Evolutionary conservation across 129 eudicot genomes (phyloP), one percentile per base, ranked within the genome.

Genomic region (Pseudognaphalium luteoalbum): DNA sequence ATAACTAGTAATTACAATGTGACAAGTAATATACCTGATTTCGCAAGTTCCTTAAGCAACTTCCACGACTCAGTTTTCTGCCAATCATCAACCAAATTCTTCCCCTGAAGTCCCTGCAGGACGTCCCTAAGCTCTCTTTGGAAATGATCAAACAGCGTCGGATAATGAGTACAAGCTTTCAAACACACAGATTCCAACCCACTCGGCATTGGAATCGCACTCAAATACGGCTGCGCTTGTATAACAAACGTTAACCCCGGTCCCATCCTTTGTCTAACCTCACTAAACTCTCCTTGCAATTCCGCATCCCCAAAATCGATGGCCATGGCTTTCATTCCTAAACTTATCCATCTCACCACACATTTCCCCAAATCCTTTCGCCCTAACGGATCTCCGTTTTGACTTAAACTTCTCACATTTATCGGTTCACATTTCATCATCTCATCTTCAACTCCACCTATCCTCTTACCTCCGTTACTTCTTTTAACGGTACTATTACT

Each of bases 271-370:
- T 88, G 95, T 51, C 74, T 77, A 16, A 93, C 39, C 82, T 93
- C 98, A 1, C 77, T 3, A 62, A 93, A 93, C 72, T 93, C 98
- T 10, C 95, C 98, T 51, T 86, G 88, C 82, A 85, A 22, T 84
- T 93, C 98, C 0, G 98, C 89, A 5, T 22, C 56, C 1, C 85
- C 92, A 30, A 88, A 88, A 60, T 93, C 97, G n/a, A 83, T 62
- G 6, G 98, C 98, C 98, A 93, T 88, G 0, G 97, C 92, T 70
- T 81, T 93, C 98, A 93, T 93, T 3, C 98, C 98, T 51, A 85
- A 94, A 58, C 82, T 74, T 57, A 93, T 69, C 98, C 98, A 93
- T 57, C 68, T 86, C 17, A 93, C 96, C 74, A 90, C 97, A 32
- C 33, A 51, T 76, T 87, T 93, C 35, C 98, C 98, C 81, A 93